Conservation (phyloP, 2,329 filamentous ascomycete genomes). For the Capronia epimyces region DNA sequence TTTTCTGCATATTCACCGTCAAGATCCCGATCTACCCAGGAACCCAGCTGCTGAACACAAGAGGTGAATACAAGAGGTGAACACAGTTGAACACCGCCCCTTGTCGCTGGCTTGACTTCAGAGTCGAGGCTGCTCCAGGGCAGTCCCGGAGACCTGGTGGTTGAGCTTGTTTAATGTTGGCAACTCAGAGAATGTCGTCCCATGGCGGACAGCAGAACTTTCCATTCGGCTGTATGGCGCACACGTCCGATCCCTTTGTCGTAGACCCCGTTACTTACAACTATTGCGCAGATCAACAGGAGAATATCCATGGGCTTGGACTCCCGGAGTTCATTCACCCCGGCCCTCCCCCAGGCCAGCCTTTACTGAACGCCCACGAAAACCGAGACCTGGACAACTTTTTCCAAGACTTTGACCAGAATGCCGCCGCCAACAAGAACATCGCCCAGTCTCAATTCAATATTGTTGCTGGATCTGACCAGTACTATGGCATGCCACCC, state of each 20-base stretch:
- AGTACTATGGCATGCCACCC: slow-evolving; percentile 26
- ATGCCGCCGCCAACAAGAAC: slow-evolving; percentile 17
- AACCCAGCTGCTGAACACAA: too few relatives aligned
- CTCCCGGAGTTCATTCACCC: slow-evolving; percentile 27
- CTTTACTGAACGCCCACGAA: slow-evolving; percentile 27
- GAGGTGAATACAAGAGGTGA: too few relatives aligned
- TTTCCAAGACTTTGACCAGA: slow-evolving; percentile 27
- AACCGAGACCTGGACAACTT: slow-evolving; percentile 27
- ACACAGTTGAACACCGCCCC: neutral
- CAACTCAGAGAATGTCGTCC: slow-evolving; percentile 29
- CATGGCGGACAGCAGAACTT: slow-evolving; percentile 28
- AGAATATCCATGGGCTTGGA: slow-evolving; percentile 27
- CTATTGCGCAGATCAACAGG: slow-evolving; percentile 21
- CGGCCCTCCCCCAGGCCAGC: slow-evolving; percentile 25
- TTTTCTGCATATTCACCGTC: neutral
- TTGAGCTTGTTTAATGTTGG: slow-evolving; percentile 23
- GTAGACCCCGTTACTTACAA: slow-evolving; percentile 12
- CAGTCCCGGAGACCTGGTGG: slow-evolving; percentile 19
- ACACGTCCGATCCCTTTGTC: neutral
- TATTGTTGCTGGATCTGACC: slow-evolving; percentile 15
- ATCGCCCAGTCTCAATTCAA: slow-evolving; percentile 16
- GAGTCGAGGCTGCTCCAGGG: slow-evolving; percentile 13
- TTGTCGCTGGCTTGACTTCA: slow-evolving; percentile 6
- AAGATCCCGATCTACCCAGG: neutral
- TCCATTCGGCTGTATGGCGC: slow-evolving; percentile 29